phyloP scores from a whole-genome alignment of 2,329 filamentous ascomycete genomes.

The Venturia carpophila region DNA sequence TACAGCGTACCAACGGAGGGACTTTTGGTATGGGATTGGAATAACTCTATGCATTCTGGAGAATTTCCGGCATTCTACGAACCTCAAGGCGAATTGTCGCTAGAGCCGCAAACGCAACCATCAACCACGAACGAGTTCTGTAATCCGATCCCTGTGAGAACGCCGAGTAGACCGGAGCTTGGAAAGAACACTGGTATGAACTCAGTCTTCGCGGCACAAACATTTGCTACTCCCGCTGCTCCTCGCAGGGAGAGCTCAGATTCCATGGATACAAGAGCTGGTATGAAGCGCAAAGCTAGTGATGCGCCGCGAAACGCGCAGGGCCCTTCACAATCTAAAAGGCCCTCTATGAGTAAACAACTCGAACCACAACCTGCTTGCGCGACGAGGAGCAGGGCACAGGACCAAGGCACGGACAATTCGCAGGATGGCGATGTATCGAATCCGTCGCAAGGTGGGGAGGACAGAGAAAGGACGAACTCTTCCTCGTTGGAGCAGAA shows the following conservation, averaged over 20 bases:
- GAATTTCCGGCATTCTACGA: slow-evolving; percentile 34
- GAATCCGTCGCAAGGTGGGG: background rate
- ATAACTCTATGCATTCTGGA: slow-evolving; percentile 27
- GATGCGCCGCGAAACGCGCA: background rate
- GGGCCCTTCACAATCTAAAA: background rate
- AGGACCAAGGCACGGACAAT: slow-evolving; percentile 10
- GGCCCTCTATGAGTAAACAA: background rate
- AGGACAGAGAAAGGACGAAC: background rate
- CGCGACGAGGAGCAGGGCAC: background rate
- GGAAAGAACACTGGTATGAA: slow-evolving; percentile 17
- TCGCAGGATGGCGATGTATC: slow-evolving; percentile 10
- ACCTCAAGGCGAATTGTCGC: slow-evolving; percentile 39
- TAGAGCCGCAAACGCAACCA: slow-evolving; percentile 30
- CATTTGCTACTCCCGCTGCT: background rate
- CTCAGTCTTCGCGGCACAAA: background rate
- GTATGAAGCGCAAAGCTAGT: slow-evolving; percentile 18
- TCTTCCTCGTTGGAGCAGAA: background rate
- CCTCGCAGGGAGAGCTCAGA: background rate
- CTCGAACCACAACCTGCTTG: slow-evolving; percentile 1
- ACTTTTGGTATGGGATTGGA: slow-evolving; percentile 34
- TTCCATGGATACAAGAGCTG: slow-evolving; percentile 15
- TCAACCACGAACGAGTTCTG: slow-evolving; percentile 31
- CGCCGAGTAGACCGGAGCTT: slow-evolving; percentile 15
- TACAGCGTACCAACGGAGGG: slow-evolving; percentile 20
- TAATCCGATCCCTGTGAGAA: slow-evolving; percentile 28